These are phyloP conservation scores for Umbilicus rupestris DNA, from an alignment of 164 flowering plant species.

Conservation along the genomic window DNA sequence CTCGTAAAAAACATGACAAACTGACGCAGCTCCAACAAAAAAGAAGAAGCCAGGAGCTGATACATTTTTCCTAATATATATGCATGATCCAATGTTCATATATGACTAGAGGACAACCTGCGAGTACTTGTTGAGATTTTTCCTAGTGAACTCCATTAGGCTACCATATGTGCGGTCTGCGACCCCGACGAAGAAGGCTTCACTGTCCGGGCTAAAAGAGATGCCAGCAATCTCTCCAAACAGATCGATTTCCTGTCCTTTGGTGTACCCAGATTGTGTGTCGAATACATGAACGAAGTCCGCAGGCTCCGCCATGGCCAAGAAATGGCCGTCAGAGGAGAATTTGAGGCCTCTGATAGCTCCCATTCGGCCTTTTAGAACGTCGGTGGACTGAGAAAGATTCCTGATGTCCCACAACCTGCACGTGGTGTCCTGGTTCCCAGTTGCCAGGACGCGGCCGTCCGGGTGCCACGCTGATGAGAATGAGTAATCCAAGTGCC, in stretches of 20 bases:
- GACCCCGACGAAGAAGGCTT: constrained; percentile 74
- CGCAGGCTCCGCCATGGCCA: constrained; percentile 96
- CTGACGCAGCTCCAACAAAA: background rate
- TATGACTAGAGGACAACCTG: constrained; percentile 28
- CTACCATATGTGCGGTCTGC: constrained; percentile 88
- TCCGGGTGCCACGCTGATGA: constrained; percentile 95
- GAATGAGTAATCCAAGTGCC: constrained; percentile 85
- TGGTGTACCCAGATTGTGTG: constrained; percentile 37
- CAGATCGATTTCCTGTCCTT: constrained; percentile 66
- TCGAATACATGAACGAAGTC: constrained; percentile 81
- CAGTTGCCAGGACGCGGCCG: constrained; percentile 75
- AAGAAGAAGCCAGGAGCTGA: background rate
- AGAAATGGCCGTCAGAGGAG: constrained; percentile 68
- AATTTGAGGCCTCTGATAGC: constrained; percentile 72
- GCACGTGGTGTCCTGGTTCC: constrained; percentile 92
- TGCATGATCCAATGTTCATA: background rate
- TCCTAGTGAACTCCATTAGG: constrained; percentile 65
- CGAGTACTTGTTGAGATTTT: constrained; percentile 30
- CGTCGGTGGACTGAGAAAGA: constrained; percentile 47
- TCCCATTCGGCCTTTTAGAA: constrained; percentile 83
- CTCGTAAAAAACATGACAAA: background rate
- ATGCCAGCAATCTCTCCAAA: constrained; percentile 96
- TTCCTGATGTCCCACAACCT: constrained; percentile 90
- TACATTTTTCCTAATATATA: background rate
- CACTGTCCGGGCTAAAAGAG: constrained; percentile 87